Percentiles rank a stretch among this genome's conserved stretches.
phyloP scores from a whole-genome alignment of 305 asterid species.

The Fraxinus albicans region DNA sequence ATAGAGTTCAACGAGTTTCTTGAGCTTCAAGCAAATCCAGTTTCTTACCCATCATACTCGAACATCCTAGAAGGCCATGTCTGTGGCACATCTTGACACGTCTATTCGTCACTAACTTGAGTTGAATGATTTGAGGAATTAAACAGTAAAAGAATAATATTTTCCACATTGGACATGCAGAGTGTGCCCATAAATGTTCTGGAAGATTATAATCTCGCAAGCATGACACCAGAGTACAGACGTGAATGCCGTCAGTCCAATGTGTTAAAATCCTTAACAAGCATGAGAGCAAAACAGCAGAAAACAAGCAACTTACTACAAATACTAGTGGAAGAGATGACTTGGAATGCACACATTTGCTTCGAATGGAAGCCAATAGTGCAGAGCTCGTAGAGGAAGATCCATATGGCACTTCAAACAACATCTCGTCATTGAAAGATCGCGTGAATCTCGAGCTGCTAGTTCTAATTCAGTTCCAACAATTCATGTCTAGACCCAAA shows the following conservation, averaged over 20 bases:
- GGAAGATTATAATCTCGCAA: slow-evolving; percentile 49
- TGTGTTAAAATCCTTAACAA: slow-evolving; percentile 63
- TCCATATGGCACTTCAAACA: slow-evolving; percentile 27
- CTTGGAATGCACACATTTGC: slow-evolving; percentile 62
- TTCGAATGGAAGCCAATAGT: slow-evolving; percentile 61
- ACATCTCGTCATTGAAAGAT: neutral
- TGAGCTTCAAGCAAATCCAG: neutral
- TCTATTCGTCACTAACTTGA: neutral
- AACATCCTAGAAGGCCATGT: neutral
- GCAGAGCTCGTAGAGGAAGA: slow-evolving; percentile 61
- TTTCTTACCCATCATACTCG: neutral
- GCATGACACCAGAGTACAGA: slow-evolving; percentile 67
- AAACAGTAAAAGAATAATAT: too few relatives aligned
- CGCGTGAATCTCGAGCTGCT: too few relatives aligned
- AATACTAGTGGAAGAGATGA: slow-evolving; percentile 16
- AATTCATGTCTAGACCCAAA: too few relatives aligned
- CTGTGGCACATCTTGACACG: neutral
- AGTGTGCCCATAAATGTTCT: slow-evolving; percentile 61
- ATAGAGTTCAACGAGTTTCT: neutral
- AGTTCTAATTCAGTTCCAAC: too few relatives aligned
- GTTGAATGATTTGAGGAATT: neutral
- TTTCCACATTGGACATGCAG: slow-evolving; percentile 31
- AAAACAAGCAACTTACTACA: neutral
- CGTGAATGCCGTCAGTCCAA: slow-evolving; percentile 59
- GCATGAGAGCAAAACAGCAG: slow-evolving; percentile 24